Evolutionary conservation across 495 filamentous ascomycete species (phyloP).

Genomic region (Staphylotrichum longicolle): DNA sequence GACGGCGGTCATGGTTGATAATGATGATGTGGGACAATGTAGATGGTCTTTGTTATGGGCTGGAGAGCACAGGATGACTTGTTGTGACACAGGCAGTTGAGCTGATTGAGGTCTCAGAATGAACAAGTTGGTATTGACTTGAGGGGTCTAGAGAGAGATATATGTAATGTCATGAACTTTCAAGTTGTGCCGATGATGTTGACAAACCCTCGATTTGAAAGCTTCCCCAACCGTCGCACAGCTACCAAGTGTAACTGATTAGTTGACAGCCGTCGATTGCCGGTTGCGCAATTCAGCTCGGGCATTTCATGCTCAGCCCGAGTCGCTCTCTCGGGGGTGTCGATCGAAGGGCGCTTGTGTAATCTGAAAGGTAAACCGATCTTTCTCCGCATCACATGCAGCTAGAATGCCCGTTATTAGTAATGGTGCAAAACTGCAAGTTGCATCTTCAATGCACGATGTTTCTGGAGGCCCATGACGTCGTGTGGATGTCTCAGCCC

Average conservation of each 20-base stretch:
- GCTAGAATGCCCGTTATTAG: background rate
- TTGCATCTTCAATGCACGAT: no score
- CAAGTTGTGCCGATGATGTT: background rate
- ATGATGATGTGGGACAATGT: background rate
- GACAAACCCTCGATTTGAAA: slow-evolving; percentile 14
- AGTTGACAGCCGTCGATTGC: background rate
- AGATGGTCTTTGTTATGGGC: no score
- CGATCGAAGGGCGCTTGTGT: slow-evolving; percentile 6
- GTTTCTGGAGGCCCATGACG: no score
- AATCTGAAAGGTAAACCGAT: no score
- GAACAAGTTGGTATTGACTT: no score
- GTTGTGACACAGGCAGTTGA: no score
- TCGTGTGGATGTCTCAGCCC: background rate
- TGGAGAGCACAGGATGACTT: no score
- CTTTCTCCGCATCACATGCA: background rate
- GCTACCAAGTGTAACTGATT: background rate
- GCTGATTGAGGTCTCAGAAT: no score
- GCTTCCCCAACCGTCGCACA: background rate
- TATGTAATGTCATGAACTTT: background rate
- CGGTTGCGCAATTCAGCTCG: slow-evolving; percentile 20
- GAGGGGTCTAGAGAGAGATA: background rate
- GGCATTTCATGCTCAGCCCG: slow-evolving; percentile 7
- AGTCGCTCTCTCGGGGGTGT: background rate
- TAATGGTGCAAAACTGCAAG: background rate
- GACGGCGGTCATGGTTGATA: slow-evolving; percentile 13